Evolutionary conservation across 306 rosid species (phyloP), one percentile per base, ranked within the genome.

Genomic region (Ormosia emarginata): DNA sequence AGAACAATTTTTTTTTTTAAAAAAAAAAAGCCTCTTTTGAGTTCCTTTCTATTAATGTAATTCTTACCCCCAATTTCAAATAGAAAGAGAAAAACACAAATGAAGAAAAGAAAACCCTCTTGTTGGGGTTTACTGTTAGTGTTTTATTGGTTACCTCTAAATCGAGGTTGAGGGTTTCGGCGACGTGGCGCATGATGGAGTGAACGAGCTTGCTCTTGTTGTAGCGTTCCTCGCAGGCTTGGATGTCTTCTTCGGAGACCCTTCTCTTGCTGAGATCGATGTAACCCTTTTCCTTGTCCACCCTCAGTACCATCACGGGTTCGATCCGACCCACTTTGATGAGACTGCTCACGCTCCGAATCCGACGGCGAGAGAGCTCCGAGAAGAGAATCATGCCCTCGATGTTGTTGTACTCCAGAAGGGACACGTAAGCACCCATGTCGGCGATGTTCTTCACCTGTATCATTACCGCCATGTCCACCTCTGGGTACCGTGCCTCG

Each of bases 201-300:
- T 93, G 99, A 6, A 95, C 97, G 13, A 95, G 97, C 87, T 95
- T 95, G 90, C 99, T 95, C 97, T 93, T 95, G 71, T 95, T 95
- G 71, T 93, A 95, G 72, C 99, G 81, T 86, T 95, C 99, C 64
- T 95, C 98, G 17, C 99, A 95, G 6, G 97, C 77, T 57, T 89
- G 90, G 2, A 90, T 95, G 57, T 95, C 99, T 83, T 93, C 99
- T 72, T 93, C 99, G 1, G 99, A 93, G 17, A 95, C 99, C 73
- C 99, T 86, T 14, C 99, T 79, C 87, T 95, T 95, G 67, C 99
- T 95, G 80, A 95, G 89, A 86, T 95, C 99, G 79, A 95, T 93
- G 86, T 95, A 95, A 0, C 99, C 99, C 84, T 93, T 95, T 57
- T 95, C 98, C 88, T 92, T 92, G 67, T 95, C 98, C 10, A 93